Evolutionary conservation across 2,329 filamentous ascomycete genomes (phyloP), one percentile per base, ranked within the genome.

Genomic region (Phaeomoniella chlamydospora): DNA sequence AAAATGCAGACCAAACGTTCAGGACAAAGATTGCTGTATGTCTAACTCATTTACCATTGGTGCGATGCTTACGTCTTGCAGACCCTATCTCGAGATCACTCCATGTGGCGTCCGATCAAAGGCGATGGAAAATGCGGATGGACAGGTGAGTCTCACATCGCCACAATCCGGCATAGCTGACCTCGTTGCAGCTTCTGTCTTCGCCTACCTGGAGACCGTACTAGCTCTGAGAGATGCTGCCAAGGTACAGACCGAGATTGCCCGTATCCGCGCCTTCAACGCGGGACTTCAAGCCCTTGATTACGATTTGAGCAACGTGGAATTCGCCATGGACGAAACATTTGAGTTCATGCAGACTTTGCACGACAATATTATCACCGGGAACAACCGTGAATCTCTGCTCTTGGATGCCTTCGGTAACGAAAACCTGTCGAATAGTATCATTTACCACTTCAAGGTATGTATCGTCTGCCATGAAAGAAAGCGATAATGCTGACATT

Each of bases 101-200:
- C 84, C 14, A 78, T 86, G 54, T 94, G 88, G 53, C 83, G 90
- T 37, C 79, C 79, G 9, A 76, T 94, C 55, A 78, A 81, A 57
- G 88, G 90, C 36, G 88, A 96, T 61, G 90, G 90, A 40, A 92
- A 93, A 55, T 96, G 90, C 60, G 90, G 88, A 50, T 96, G 90
- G 88, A 75, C 88, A 79, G 90, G 88, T 94, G 69, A 65, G 77
- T 38, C n/a, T n/a, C n/a, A n/a, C n/a, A n/a, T n/a, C n/a, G n/a
- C n/a, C n/a, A n/a, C n/a, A n/a, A n/a, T n/a, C n/a, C n/a, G n/a
- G n/a, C n/a, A n/a, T n/a, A n/a, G n/a, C n/a, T n/a, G n/a, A n/a
- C n/a, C n/a, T n/a, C n/a, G n/a, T n/a, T n/a, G 22, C 55, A 96
- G 90, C 88, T 35, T 81, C 94, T 53, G 86, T 79, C 15, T 98